Evolutionary conservation across 768 basidiomycete genomes (phyloP), one percentile per base, ranked within the genome.

Genomic region (Royoungia palumana): DNA sequence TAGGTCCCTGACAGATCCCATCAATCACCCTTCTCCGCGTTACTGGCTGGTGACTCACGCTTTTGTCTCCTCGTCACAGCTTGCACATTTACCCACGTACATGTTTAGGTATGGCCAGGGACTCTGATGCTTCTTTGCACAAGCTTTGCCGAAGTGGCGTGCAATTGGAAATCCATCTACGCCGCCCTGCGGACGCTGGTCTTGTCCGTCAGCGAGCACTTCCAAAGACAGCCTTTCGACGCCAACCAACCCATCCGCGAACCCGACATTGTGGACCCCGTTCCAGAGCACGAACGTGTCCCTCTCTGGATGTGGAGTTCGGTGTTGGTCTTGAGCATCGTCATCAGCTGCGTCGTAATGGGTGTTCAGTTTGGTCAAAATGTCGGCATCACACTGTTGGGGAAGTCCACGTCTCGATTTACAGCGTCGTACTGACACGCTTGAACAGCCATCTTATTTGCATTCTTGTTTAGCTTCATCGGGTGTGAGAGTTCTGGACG

Each of bases 401-500:
- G 59, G 66, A 13, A 2, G 54, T 41, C 12, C 32, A 14, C 32
- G 13, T 6, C 32, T 7, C 45, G 32, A 27, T n/a, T 16, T 28
- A 16, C 2, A n/a, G 12, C 12, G 16, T 27, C 35, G 35, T 20
- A 6, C 25, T 51, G 17, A 56, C 9, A 13, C 34, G 2, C 32
- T 43, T 7, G 35, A 9, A 35, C 7, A 52, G 62, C 81, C 9
- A 75, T 85, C 40, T 20, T 85, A 49, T 73, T 83, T 35, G 78
- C 78, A 27, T 84, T 83, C 70, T 38, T 83, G 35, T 85, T 85
- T 69, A 81, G 81, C 25, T 83, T 85, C 68, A 79, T 85, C 54
- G 82, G 78, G 35, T 81, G 81, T 9, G 81, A 83, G 61, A 80
- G 76, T 41, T 58, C 76, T 27, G 81, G 83, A 20, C 67, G 74